These are phyloP conservation scores for Wickerhamomyces mucosus DNA, from an alignment of 805 yeast species.

Conservation along the genomic window DNA sequence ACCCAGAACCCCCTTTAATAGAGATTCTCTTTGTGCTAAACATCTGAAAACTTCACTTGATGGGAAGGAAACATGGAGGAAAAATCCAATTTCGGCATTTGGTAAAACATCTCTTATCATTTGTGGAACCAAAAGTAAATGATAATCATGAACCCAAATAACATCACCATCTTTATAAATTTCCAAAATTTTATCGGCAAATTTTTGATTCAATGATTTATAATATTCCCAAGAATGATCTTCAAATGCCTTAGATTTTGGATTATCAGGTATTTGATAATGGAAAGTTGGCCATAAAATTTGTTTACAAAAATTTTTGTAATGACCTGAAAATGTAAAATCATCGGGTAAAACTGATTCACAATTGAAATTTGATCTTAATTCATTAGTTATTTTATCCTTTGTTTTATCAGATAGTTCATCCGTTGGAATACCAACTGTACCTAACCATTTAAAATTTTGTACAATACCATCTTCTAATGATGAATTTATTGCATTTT, in stretches of 20 bases:
- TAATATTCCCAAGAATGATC: conserved; percentile 92
- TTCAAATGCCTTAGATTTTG: conserved; percentile 88
- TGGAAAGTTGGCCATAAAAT: conserved; percentile 93
- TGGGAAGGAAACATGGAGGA: conserved; percentile 90
- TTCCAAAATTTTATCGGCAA: conserved; percentile 68
- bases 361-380: conserved; percentile 42
- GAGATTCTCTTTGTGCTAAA: conserved; percentile 72
- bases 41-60: conserved; percentile 93
- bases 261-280: conserved; percentile 92
- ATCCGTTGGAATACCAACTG: conserved; percentile 87
- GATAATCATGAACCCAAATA: conserved; percentile 94
- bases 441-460: conserved; percentile 73
- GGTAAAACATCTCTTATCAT: conserved; percentile 75
- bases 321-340: conserved; percentile 79
- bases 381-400: conserved; percentile 37
- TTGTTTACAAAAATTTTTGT: conserved; percentile 85
- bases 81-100: conserved; percentile 81
- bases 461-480: conserved; percentile 22
- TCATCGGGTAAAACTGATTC: conserved; percentile 70
- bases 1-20: conserved; percentile 78
- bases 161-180: conserved; percentile 66
- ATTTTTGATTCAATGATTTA: conserved; percentile 58
- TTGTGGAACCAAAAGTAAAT: conserved; percentile 74
- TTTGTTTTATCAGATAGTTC: conserved; percentile 52
- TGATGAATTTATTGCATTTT: conserved; percentile 71